phyloP scores from a whole-genome alignment of 768 basidiomycete species.

The Leccinum incarnatum region DNA sequence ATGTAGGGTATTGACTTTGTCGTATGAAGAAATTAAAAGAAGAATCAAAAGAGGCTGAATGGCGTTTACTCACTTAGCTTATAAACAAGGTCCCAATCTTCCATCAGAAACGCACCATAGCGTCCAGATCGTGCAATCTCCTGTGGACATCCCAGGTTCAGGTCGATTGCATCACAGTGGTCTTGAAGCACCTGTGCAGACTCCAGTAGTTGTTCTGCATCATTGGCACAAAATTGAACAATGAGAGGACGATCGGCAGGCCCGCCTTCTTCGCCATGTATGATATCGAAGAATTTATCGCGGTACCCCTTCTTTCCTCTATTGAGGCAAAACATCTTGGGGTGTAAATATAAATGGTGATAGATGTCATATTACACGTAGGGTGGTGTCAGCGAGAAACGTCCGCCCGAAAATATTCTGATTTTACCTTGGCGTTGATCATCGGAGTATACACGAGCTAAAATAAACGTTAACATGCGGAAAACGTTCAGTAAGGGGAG shows the following conservation, averaged over 20 bases:
- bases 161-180: conserved; percentile 89
- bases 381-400: neutral
- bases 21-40: neutral
- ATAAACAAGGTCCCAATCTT: conserved; percentile 91
- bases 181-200: conserved; percentile 76
- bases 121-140: conserved; percentile 86
- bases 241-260: conserved; percentile 78
- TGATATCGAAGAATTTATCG: conserved; percentile 64
- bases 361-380: neutral
- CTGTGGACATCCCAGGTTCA: conserved; percentile 94
- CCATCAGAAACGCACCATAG: conserved; percentile 90
- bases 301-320: conserved; percentile 44
- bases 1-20: conserved; percentile 81
- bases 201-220: conserved; percentile 70
- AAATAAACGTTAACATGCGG: neutral
- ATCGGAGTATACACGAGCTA: conserved; percentile 95
- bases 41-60: neutral
- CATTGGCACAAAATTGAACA: conserved; percentile 93
- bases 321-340: conserved; percentile 57
- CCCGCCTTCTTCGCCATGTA: conserved; percentile 77
- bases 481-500: neutral
- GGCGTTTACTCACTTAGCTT: conserved; percentile 56
- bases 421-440: conserved; percentile 85
- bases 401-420: neutral
- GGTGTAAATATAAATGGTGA: neutral